phyloP scores from a whole-genome alignment of 306 rosid genomes.

The Cucurbita argyrosperma region DNA sequence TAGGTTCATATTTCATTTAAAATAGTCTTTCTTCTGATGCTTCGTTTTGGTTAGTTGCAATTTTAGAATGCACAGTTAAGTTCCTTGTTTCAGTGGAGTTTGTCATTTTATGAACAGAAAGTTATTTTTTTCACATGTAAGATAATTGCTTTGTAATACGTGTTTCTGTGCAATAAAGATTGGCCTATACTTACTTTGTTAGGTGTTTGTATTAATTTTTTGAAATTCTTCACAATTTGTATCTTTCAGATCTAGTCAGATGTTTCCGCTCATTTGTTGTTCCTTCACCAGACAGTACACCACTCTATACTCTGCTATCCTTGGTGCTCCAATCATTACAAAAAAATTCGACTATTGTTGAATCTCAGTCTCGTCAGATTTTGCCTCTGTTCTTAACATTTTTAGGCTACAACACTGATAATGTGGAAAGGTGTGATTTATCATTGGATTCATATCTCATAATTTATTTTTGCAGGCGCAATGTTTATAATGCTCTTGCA shows the following conservation, averaged over 20 bases:
- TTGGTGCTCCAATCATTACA: constrained; percentile 68
- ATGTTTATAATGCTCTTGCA: neutral
- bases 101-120: neutral
- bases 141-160: neutral
- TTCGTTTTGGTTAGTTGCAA: neutral
- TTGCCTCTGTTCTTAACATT: constrained; percentile 58
- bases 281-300: constrained; percentile 47
- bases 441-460: constrained; percentile 5
- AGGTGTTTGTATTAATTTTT: neutral
- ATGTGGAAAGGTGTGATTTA: constrained; percentile 47
- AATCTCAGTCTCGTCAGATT: constrained; percentile 47
- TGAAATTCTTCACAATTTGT: constrained; percentile 6
- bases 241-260: constrained; percentile 44
- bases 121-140: neutral
- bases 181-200: neutral
- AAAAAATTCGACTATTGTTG: constrained; percentile 40
- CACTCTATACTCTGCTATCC: constrained; percentile 37
- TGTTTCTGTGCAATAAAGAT: neutral
- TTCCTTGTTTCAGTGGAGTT: neutral
- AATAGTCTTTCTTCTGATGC: neutral
- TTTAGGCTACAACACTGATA: constrained; percentile 50
- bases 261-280: constrained; percentile 31
- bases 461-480: neutral
- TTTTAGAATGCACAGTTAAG: neutral
- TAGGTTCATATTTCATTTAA: neutral